Evolutionary conservation across 192 early-diverging fungal species (phyloP).

Genomic region (Backusella luteola): DNA sequence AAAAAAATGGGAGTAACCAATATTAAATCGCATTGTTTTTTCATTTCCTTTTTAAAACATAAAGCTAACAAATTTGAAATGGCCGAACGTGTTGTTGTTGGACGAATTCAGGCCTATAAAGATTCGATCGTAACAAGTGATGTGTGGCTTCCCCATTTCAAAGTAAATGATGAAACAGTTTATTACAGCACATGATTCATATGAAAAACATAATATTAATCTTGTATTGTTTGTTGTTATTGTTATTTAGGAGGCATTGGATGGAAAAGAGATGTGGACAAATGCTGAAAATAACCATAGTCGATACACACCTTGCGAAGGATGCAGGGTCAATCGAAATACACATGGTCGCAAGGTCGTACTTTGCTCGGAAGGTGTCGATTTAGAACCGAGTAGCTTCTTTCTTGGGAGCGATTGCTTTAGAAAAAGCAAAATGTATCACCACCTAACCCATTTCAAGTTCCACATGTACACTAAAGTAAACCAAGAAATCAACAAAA

Average conservation of each 20-base stretch:
- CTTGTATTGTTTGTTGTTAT: not conserved
- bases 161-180: not conserved
- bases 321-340: conserved; percentile 12
- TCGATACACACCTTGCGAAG: not conserved
- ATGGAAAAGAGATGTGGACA: conserved; percentile 2
- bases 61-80: conserved; percentile 6
- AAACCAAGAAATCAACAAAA: conserved; percentile 9
- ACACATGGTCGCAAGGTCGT: not conserved
- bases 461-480: conserved; percentile 14
- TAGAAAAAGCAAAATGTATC: conserved; percentile 10
- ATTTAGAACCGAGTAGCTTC: conserved; percentile 2
- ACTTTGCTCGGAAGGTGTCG: not conserved
- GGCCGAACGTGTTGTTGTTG: not conserved
- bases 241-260: conserved; percentile 3
- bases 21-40: conserved; percentile 9
- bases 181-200: not conserved
- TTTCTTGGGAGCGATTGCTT: conserved; percentile 15
- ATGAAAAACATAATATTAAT: not conserved
- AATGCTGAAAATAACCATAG: not conserved
- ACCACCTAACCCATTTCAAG: conserved; percentile 3
- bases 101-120: conserved; percentile 9
- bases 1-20: not conserved
- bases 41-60: not conserved
- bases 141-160: conserved; percentile 13
- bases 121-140: conserved; percentile 21